Evolutionary conservation across 371 early-diverging fungal genomes (phyloP).

Genomic region (Mucor lusitanicus): DNA sequence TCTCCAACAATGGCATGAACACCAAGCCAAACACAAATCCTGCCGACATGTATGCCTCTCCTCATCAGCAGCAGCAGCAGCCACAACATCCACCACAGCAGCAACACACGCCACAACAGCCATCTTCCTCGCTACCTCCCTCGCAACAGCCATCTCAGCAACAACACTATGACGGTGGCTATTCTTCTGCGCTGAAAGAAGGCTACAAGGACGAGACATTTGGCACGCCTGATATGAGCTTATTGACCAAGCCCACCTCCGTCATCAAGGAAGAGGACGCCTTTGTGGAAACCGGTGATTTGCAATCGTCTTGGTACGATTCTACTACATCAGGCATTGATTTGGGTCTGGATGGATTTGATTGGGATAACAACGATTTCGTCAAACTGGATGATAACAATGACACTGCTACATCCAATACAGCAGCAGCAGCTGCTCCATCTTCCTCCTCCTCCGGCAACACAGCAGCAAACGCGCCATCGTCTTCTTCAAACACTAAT

Average conservation of each 20-base stretch:
- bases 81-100: background rate
- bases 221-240: slow-evolving; percentile 21
- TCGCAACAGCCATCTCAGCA: background rate
- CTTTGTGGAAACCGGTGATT: background rate
- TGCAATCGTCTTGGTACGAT: slow-evolving; percentile 36
- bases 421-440: background rate
- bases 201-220: slow-evolving; percentile 44
- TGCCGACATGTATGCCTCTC: background rate
- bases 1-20: background rate
- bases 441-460: background rate
- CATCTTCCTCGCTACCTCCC: slow-evolving; percentile 6
- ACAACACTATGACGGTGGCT: slow-evolving; percentile 2
- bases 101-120: slow-evolving; percentile 7
- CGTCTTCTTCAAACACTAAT: background rate
- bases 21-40: background rate
- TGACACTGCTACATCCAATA: background rate
- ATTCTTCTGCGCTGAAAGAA: slow-evolving; percentile 34
- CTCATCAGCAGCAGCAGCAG: background rate
- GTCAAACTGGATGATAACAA: slow-evolving; percentile 20
- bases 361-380: slow-evolving; percentile 36
- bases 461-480: background rate
- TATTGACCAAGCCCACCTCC: background rate
- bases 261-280: slow-evolving; percentile 15
- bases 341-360: slow-evolving; percentile 31
- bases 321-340: slow-evolving; percentile 27